Base-by-base conservation (phyloP, 768 basidiomycete genomes). In the Ramaria sp. region DNA sequence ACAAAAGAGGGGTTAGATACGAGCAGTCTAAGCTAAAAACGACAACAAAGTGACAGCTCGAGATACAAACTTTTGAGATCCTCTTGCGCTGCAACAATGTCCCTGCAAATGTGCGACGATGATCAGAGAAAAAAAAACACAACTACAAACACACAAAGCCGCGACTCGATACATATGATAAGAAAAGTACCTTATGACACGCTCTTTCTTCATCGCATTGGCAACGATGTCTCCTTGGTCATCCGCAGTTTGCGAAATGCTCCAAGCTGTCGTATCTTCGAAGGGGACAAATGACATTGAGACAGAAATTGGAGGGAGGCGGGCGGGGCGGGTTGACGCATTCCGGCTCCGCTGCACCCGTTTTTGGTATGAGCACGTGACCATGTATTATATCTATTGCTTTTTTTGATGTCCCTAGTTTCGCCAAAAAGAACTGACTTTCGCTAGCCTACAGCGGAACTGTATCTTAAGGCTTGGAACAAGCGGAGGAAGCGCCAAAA, bases 121-220 rank as follows among this genome's bases (percentile, higher is more conserved):
- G 38, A 20, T 52, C 27, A 37, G 25, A 44, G n/a, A n/a, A 8
- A 22, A 56, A 57, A 25, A 25, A n/a, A n/a, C n/a, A n/a, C n/a
- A n/a, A n/a, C n/a, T n/a, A n/a, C n/a, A n/a, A n/a, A n/a, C n/a
- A n/a, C n/a, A n/a, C n/a, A n/a, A n/a, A n/a, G n/a, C n/a, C n/a
- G n/a, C 37, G 50, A 24, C 5, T 2, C 32, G 8, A 34, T 34
- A 3, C 3, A 48, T 39, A 10, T 52, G 34, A 36, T 41, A 13
- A 27, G 32, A 37, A 24, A 20, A n/a, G 69, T 81, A 90, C 89
- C 83, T 87, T 64, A 92, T 77, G 8, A 85, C 60, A 54, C 82
- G 73, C 64, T 92, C 89, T 61, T 90, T 92, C 65, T 69, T 74
- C 50, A 92, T 71, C 6, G 89, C 82, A 60, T 88, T 85, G 59